phyloP scores from a whole-genome alignment of 176 grass and related monocot genomes.

The Oryza officinalis region DNA sequence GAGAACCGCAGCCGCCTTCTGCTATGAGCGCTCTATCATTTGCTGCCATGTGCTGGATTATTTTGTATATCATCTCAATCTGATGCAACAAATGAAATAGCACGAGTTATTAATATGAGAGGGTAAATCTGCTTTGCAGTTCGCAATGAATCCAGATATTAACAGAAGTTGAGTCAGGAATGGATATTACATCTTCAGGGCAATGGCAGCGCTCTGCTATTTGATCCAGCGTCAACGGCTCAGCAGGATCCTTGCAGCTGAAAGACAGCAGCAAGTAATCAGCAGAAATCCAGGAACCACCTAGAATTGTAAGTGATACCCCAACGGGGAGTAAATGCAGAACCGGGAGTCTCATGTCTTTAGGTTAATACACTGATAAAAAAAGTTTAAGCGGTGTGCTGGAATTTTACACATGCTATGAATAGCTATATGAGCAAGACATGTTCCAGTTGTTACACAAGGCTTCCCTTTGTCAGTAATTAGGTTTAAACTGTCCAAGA shows the following conservation, averaged over 20 bases:
- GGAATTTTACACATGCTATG: neutral
- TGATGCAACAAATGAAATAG: slow-evolving; percentile 23
- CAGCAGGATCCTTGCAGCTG: slow-evolving; percentile 88
- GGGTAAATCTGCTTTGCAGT: neutral
- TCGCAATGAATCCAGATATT: neutral
- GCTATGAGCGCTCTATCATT: slow-evolving; percentile 98
- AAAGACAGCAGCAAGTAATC: slow-evolving; percentile 39
- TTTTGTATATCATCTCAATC: slow-evolving; percentile 99
- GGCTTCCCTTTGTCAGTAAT: too few species aligned
- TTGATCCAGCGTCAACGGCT: slow-evolving; percentile 80
- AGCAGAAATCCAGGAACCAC: neutral
- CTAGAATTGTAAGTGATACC: neutral
- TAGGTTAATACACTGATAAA: neutral
- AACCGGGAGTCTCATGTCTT: neutral
- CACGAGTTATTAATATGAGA: neutral
- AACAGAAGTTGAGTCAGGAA: neutral
- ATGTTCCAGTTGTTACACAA: slow-evolving; percentile 16
- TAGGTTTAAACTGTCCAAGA: neutral
- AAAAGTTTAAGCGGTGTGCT: neutral
- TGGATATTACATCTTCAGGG: slow-evolving; percentile 68
- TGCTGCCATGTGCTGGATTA: slow-evolving; percentile 95
- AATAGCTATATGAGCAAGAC: neutral
- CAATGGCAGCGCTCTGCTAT: slow-evolving; percentile 89
- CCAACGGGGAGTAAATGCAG: neutral
- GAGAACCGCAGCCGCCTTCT: slow-evolving; percentile 92